A percentile compares a stretch with the other conserved stretches of the same genome.
Conservation (phyloP, 257 asterid genomes). For the Solanum rostratum region DNA sequence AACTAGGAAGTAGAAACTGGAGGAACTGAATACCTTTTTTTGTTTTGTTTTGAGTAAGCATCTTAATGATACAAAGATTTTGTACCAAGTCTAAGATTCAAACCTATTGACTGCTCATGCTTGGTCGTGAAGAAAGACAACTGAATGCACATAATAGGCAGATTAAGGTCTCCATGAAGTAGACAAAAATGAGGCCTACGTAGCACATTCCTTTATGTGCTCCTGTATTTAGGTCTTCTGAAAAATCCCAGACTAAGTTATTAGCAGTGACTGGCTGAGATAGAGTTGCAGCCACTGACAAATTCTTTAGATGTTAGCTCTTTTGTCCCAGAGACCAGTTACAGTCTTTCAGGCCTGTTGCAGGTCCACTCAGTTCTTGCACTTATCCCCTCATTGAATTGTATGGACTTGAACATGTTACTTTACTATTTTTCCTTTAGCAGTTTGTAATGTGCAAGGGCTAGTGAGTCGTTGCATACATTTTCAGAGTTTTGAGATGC, state of each 20-base stretch:
- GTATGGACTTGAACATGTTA: neutral
- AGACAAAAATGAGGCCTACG: neutral
- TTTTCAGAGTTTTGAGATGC: neutral
- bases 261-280: neutral
- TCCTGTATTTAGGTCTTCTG: neutral
- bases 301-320: neutral
- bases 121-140: neutral
- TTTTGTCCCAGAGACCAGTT: neutral
- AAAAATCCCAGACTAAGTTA: neutral
- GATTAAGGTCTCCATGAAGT: neutral
- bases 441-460: neutral
- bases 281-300: neutral
- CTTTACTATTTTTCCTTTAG: neutral
- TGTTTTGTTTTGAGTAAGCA: neutral
- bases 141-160: neutral
- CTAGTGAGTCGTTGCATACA: neutral
- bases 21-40: neutral
- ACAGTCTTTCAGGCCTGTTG: neutral
- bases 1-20: neutral
- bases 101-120: neutral
- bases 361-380: neutral
- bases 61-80: neutral
- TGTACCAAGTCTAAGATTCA: neutral
- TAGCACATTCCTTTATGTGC: neutral
- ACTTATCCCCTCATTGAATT: neutral